Percentiles rank a stretch among this genome's conserved stretches.
Conservation (phyloP, 305 asterid genomes). For the Andrographis paniculata region DNA sequence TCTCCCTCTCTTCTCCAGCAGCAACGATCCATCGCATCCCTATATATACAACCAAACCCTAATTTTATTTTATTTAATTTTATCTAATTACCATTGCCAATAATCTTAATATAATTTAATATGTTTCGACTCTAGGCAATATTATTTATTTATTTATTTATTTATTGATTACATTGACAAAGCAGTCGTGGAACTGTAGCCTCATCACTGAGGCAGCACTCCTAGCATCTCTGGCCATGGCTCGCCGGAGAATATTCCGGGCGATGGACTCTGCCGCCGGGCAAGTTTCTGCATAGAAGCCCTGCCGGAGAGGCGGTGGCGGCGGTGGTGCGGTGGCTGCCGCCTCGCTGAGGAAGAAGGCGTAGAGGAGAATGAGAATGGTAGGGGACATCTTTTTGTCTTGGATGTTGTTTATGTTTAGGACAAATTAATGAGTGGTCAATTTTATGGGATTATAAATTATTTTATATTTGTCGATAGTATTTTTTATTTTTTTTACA, state of each 20-base stretch:
- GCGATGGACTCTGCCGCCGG: slow-evolving; percentile 63
- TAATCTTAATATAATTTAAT: background rate
- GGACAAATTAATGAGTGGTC: no score
- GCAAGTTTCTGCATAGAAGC: slow-evolving; percentile 50
- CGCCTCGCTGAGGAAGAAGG: no score
- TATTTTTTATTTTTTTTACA: no score
- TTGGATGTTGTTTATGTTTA: no score
- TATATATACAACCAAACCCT: slow-evolving; percentile 11
- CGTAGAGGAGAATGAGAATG: no score
- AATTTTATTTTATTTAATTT: no score
- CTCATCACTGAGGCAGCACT: slow-evolving; percentile 88
- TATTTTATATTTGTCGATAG: no score
- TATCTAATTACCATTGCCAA: no score
- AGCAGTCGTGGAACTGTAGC: slow-evolving; percentile 88
- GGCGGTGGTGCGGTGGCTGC: background rate
- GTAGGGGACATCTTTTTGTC: no score
- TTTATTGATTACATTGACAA: slow-evolving; percentile 74
- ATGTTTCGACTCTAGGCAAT: no score
- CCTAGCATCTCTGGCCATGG: slow-evolving; percentile 62
- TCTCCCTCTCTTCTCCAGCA: slow-evolving; percentile 63
- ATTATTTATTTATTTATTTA: no score
- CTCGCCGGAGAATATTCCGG: slow-evolving; percentile 36
- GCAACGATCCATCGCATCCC: slow-evolving; percentile 92
- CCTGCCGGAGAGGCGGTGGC: slow-evolving; percentile 35
- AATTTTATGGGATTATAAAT: no score